Conservation (phyloP, 2,329 filamentous ascomycete genomes). For the Colletotrichum ledebouriae region DNA sequence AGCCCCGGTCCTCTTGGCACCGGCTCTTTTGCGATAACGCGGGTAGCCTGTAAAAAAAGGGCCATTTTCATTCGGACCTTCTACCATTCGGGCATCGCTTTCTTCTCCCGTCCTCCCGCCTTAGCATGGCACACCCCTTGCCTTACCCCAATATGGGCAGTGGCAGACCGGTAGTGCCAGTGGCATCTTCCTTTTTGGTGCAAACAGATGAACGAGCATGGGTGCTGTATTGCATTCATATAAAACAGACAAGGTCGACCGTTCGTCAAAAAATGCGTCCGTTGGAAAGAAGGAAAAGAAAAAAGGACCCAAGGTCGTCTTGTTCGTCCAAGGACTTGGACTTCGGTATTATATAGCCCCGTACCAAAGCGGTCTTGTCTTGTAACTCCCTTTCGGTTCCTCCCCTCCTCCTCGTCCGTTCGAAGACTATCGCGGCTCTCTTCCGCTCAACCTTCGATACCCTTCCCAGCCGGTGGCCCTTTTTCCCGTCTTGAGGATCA, state of each 20-base stretch:
- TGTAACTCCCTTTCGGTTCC: slow-evolving; percentile 8
- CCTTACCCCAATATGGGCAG: not conserved
- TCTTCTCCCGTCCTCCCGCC: slow-evolving; percentile 37
- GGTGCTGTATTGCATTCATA: slow-evolving; percentile 9
- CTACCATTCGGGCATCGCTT: slow-evolving; percentile 33
- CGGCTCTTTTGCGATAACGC: slow-evolving; percentile 21
- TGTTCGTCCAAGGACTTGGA: slow-evolving; percentile 10
- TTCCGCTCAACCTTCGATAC: too few relatives aligned
- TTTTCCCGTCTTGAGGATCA: not conserved
- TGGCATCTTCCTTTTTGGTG: not conserved
- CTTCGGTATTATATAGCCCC: slow-evolving; percentile 28
- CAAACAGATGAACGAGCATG: not conserved
- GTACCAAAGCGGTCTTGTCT: slow-evolving; percentile 9
- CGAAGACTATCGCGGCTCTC: too few relatives aligned
- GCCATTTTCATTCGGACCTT: slow-evolving; percentile 41
- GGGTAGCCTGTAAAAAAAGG: slow-evolving; percentile 2
- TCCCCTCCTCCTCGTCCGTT: not conserved
- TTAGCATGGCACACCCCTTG: slow-evolving; percentile 17
- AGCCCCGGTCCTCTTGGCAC: slow-evolving; percentile 16
- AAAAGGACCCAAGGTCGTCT: not conserved
- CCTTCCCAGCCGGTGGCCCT: not conserved
- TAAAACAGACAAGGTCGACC: slow-evolving; percentile 28
- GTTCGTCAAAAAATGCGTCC: not conserved
- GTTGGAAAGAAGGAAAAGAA: not conserved
- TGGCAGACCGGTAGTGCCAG: not conserved